Evolutionary conservation across 108 stramenopile genomes (phyloP).

Genomic region (Nitzschia sp.): DNA sequence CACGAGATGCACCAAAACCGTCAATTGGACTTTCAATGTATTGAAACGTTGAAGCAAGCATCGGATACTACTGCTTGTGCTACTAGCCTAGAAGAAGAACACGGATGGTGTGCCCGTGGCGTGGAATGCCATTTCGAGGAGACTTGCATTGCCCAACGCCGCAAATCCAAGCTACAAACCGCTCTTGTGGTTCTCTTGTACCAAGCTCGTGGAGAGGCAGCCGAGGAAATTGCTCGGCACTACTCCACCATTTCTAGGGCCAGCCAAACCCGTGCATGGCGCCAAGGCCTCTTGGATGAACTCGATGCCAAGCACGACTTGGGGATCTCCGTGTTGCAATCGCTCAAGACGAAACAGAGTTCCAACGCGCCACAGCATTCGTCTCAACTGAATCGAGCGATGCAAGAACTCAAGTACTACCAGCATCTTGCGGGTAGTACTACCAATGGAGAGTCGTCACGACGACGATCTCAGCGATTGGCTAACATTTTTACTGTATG

Average conservation of each 20-base stretch:
- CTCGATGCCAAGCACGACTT: conserved; percentile 15
- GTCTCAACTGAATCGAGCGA: not conserved
- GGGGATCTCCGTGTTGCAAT: not conserved
- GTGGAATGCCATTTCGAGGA: conserved; percentile 9
- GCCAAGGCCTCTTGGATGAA: conserved; percentile 19
- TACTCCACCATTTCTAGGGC: conserved; percentile 1
- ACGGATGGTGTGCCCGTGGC: conserved; percentile 5
- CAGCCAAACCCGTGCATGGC: not conserved
- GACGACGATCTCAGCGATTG: conserved; percentile 1
- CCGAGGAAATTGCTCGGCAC: conserved; percentile 11
- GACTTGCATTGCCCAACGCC: not conserved
- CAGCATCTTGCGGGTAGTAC: not conserved
- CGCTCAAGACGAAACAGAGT: not conserved
- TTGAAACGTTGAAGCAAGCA: not conserved
- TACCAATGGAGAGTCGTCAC: not conserved
- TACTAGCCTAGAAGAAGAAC: not conserved
- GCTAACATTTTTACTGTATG: not conserved
- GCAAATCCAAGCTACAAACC: conserved; percentile 9
- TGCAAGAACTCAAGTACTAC: conserved; percentile 11
- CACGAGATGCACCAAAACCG: not conserved
- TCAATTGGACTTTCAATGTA: conserved; percentile 8
- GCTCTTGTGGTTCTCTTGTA: conserved; percentile 1
- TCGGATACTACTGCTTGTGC: not conserved
- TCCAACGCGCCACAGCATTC: not conserved
- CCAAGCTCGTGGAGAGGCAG: conserved; percentile 7